Evolutionary conservation across 495 filamentous ascomycete species (phyloP).

Genomic region (Penicillium odoratum): DNA sequence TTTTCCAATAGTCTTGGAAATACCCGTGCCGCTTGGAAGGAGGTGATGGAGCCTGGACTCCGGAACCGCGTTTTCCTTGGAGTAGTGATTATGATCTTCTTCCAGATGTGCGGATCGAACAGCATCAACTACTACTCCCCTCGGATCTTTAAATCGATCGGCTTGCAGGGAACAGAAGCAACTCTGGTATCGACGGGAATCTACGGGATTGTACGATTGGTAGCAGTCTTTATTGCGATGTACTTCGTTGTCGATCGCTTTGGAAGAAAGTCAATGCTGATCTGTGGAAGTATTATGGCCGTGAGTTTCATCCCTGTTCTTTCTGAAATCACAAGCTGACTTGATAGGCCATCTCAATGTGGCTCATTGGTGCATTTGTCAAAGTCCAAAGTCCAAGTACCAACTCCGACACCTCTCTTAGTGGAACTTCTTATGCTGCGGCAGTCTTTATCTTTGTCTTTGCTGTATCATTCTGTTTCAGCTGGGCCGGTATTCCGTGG

Average conservation of each 20-base stretch:
- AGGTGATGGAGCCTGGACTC: conserved; percentile 12
- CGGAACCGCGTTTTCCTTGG: conserved; percentile 27
- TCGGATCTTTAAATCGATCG: conserved; percentile 23
- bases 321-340: not conserved
- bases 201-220: conserved; percentile 20
- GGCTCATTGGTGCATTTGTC: not conserved
- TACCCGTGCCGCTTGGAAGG: conserved; percentile 33
- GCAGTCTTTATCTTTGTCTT: conserved; percentile 65
- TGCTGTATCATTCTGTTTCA: conserved; percentile 63
- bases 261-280: conserved; percentile 15
- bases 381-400: conserved; percentile 41
- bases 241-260: conserved; percentile 23
- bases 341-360: not conserved
- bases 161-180: conserved; percentile 15
- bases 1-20: conserved; percentile 5
- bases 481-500: conserved; percentile 63
- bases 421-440: conserved; percentile 48
- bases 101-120: conserved; percentile 21
- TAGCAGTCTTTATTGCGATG: conserved; percentile 18
- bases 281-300: conserved; percentile 7
- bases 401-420: conserved; percentile 26
- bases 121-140: conserved; percentile 28
- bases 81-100: conserved; percentile 43
- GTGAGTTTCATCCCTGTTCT: not conserved
- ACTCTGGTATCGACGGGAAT: conserved; percentile 21